phyloP scores from a whole-genome alignment of 495 filamentous ascomycete species.

The Xylaria cubensis region DNA sequence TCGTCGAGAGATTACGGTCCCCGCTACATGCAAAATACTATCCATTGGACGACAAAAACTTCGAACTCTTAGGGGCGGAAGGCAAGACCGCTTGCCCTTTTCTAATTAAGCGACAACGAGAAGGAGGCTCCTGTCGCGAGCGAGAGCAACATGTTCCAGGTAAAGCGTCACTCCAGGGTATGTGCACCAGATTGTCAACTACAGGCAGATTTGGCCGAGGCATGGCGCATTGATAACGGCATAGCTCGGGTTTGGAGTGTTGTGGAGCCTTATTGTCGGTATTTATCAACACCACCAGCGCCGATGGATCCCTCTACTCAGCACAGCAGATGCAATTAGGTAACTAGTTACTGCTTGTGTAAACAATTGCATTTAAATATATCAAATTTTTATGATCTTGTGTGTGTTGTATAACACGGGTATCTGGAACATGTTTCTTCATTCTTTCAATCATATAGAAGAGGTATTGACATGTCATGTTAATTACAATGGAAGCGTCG shows the following conservation, averaged over 20 bases:
- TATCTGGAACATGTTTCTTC: not conserved
- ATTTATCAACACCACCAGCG: not conserved
- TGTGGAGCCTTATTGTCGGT: not conserved
- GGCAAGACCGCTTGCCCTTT: not conserved
- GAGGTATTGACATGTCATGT: too few relatives aligned
- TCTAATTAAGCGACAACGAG: not conserved
- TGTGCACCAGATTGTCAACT: not conserved
- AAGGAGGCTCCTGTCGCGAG: not conserved
- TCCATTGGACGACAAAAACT: slow-evolving; percentile 7
- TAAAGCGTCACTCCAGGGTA: not conserved
- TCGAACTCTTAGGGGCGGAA: not conserved
- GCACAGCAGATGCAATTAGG: not conserved
- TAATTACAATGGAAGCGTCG: not conserved
- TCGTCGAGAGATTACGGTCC: slow-evolving; percentile 15
- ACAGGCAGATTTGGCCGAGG: slow-evolving; percentile 23
- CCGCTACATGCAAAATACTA: not conserved
- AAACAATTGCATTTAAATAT: too few relatives aligned
- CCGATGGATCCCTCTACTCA: not conserved
- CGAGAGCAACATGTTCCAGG: not conserved
- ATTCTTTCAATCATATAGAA: not conserved
- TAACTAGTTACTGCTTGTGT: too few relatives aligned
- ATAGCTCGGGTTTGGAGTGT: slow-evolving; percentile 2
- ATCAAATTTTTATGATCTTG: too few relatives aligned
- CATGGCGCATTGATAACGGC: not conserved
- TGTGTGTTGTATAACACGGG: too few relatives aligned